Evolutionary conservation across 2,329 filamentous ascomycete genomes (phyloP), one percentile per base, ranked within the genome.

Genomic region (Claviceps sp.): DNA sequence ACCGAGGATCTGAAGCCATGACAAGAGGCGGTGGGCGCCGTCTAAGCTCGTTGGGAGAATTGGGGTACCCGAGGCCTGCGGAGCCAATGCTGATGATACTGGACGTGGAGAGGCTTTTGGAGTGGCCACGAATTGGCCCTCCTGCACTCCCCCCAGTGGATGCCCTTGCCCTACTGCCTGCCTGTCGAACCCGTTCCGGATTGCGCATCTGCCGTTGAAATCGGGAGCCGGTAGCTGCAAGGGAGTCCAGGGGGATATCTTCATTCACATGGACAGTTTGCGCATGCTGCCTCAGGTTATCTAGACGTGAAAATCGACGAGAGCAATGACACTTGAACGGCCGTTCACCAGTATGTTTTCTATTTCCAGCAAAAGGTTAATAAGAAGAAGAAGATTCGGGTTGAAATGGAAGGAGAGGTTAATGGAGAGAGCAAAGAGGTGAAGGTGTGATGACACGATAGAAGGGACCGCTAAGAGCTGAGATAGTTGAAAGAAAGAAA

Each of bases 201-300:
- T 45, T 94, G 50, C 91, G 80, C 54, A 95, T 88, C 67, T 96
- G 90, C 55, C 91, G 79, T 62, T 96, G 91, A 61, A 95, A 96
- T 41, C 91, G 78, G 8, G 90, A 95, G 24, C 90, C 89, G 1
- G 88, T 93, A 4, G 91, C 93, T 16, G 93, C 93, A 20, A 97
- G 78, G 1, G 93, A 97, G 65, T 96, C 89, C 42, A 84, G 82
- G 3, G 93, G 93, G 37, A 98, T 98, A 53, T 96, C 89, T 66
- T 97, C 93, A 65, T 97, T 96, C 53, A 95, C 86, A 65, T 98
- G 93, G 1, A 98, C 93, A 0, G 93, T 97, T 67, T 96, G 90
- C 45, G 93, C 93, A 74, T 98, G 93, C 65, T 98, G 93, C 54
- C 93, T 82, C 50, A 98, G 73, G 63, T 98, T 98, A 67, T 98